These are phyloP conservation scores for Noccaea bulbosa DNA, from an alignment of 345 rosid genomes.

Conservation along the genomic window DNA sequence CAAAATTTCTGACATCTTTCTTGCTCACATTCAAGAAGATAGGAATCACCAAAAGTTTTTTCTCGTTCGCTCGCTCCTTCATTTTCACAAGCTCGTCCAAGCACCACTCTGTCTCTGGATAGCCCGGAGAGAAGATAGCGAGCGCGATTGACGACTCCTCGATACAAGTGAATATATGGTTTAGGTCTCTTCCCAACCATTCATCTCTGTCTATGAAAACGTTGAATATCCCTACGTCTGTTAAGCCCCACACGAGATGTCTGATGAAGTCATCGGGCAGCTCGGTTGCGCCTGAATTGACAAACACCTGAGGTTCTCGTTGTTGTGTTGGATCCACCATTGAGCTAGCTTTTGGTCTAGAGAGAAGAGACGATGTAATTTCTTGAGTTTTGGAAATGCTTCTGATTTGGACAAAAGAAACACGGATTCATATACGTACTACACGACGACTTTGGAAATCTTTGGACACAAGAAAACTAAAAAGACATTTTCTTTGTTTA, in stretches of 20 bases:
- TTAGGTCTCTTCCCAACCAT: constrained; percentile 25
- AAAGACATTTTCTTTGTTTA: too few relatives aligned
- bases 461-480: too few relatives aligned
- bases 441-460: neutral
- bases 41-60: constrained; percentile 31
- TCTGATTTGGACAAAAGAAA: neutral
- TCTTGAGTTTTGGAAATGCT: constrained; percentile 20
- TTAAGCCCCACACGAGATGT: constrained; percentile 30
- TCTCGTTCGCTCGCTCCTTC: constrained; percentile 19
- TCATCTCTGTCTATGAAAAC: constrained; percentile 33
- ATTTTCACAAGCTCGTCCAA: constrained; percentile 36
- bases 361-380: neutral
- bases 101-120: constrained; percentile 34
- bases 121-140: constrained; percentile 24
- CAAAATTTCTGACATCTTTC: constrained; percentile 22
- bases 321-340: constrained; percentile 25
- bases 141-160: constrained; percentile 30
- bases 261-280: constrained; percentile 26
- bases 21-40: constrained; percentile 34
- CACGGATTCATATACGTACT: neutral
- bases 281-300: constrained; percentile 34
- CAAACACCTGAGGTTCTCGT: constrained; percentile 30
- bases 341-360: constrained; percentile 18
- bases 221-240: constrained; percentile 13
- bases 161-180: constrained; percentile 17